A percentile compares a stretch with the other conserved stretches of the same genome.
phyloP scores from a whole-genome alignment of 75 land plant genomes.

The Sequoia sempervirens region DNA sequence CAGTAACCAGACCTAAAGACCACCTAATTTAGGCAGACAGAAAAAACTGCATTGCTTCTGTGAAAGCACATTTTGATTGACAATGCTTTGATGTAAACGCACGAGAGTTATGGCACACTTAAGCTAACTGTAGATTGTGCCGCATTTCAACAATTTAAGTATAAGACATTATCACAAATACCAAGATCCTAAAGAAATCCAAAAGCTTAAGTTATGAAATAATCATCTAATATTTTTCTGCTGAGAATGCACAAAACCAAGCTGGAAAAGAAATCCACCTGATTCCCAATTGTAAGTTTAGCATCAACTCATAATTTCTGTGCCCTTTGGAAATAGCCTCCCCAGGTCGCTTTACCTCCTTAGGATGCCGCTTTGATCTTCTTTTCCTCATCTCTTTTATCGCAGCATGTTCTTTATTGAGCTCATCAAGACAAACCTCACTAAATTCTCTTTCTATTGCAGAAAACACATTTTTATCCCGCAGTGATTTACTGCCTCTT shows the following conservation, averaged over 20 bases:
- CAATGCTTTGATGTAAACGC: background rate
- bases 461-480: background rate
- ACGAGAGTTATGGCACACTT: background rate
- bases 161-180: background rate
- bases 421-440: slow-evolving; percentile 37
- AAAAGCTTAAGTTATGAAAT: background rate
- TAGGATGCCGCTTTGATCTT: slow-evolving; percentile 11
- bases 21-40: background rate
- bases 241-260: background rate
- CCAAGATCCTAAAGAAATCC: background rate
- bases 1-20: background rate
- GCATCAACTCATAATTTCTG: slow-evolving; percentile 60
- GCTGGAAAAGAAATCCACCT: slow-evolving; percentile 24
- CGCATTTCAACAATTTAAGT: background rate
- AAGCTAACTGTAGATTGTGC: background rate
- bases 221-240: background rate
- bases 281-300: slow-evolving; percentile 62
- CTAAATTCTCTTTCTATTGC: slow-evolving; percentile 36
- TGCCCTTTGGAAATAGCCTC: slow-evolving; percentile 66
- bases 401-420: slow-evolving; percentile 19
- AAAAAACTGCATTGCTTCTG: background rate
- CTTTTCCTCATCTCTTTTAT: slow-evolving; percentile 7
- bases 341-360: slow-evolving; percentile 53
- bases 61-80: background rate
- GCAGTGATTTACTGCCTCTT: background rate